Conservation (phyloP, 148 eudicot species). For the Vaccinium darrowii region DNA sequence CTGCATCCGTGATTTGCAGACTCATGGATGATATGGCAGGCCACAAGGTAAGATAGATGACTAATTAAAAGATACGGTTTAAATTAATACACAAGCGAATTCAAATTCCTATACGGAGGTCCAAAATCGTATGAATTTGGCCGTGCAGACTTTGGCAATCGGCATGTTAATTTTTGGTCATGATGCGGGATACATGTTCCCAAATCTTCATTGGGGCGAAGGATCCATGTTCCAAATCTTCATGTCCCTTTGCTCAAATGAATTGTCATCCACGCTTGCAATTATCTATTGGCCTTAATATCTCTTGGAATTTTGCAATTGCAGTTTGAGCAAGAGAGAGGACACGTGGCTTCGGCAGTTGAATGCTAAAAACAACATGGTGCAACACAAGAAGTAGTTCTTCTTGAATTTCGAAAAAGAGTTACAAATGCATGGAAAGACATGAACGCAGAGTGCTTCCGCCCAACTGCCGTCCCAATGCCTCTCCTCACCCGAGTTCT, state of each 20-base stretch:
- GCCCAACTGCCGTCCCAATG: slow-evolving; percentile 30
- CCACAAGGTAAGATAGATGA: slow-evolving; percentile 33
- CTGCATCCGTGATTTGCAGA: slow-evolving; percentile 26
- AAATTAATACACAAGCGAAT: background rate
- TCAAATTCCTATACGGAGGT: background rate
- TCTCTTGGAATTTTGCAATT: background rate
- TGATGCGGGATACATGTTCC: no score
- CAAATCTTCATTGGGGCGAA: no score
- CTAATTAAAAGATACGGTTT: background rate
- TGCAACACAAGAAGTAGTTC: slow-evolving; percentile 22
- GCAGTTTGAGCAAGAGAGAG: slow-evolving; percentile 34
- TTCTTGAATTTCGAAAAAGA: slow-evolving; percentile 17
- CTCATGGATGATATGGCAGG: slow-evolving; percentile 41
- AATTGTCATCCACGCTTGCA: no score
- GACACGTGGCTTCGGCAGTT: slow-evolving; percentile 40
- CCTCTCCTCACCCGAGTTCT: slow-evolving; percentile 30
- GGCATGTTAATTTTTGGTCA: no score
- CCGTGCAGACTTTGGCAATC: no score
- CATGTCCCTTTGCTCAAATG: no score
- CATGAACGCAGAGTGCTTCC: slow-evolving; percentile 33
- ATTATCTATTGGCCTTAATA: background rate
- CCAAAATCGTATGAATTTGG: no score
- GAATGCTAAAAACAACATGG: slow-evolving; percentile 39
- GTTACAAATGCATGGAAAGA: slow-evolving; percentile 43
- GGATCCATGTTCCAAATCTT: no score